Evolutionary conservation across 75 land plant species (phyloP), one percentile per base, ranked within the genome.

Genomic region (Sequoia sempervirens): DNA sequence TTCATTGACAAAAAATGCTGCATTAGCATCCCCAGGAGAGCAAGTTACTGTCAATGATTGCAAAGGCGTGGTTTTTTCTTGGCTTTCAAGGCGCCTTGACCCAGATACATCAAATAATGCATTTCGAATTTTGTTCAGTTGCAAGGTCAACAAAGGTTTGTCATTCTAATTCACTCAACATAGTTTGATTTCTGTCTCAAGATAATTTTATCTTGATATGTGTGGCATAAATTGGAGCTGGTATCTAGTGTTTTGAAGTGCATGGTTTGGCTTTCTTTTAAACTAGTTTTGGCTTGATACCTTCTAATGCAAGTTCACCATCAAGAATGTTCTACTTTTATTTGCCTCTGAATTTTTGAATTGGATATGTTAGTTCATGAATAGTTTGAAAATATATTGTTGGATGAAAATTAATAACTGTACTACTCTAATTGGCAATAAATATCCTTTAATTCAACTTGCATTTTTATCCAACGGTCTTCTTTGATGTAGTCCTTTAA

Each of bases 91-190:
- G 72, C 89, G 90, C 73, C 89, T 96, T 36, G 75, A 90, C 34
- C 61, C 85, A 53, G 94, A 90, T 34, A 89, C 84, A 61, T 92
- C 99, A 13, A 97, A 97, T 80, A 87, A 80, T 79, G 94, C 94
- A 75, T 92, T 97, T 83, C 91, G 99, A 15, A 95, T 90, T 84
- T 78, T 97, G 56, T 89, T 89, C 66, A 88, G 96, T 54, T 97
- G 99, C 88, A 94, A 94, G 83, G 96, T 97, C 66, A 97, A 97
- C 90, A 96, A 91, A 94, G 96, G 99, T 97, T 83, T 81, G 82
- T 54, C 64, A 80, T 53, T 50, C 82, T 78, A 78, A 43, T 40
- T 18, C 40, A 61, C 66, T 6, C 7, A 61, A 40, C 9, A 37
- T 7, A 40, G 8, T 15, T 75, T 75, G 45, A 37, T 18, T 75